Conservation (phyloP, 164 flowering plant species). For the Annona cherimola region DNA sequence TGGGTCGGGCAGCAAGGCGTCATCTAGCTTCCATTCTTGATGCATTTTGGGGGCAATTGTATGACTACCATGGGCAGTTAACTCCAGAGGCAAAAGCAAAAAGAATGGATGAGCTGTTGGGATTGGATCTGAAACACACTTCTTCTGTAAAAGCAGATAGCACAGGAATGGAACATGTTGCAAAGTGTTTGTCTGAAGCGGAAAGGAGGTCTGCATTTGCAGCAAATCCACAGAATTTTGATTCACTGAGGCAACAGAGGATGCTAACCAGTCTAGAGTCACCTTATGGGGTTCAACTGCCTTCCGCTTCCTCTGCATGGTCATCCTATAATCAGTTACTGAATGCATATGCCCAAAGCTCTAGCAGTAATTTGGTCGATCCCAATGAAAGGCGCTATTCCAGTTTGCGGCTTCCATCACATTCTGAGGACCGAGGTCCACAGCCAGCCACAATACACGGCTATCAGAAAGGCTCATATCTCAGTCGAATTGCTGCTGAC, state of each 20-base stretch:
- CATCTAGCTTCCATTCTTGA: conserved; percentile 76
- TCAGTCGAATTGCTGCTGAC: conserved; percentile 41
- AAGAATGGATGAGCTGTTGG: conserved; percentile 53
- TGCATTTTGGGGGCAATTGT: conserved; percentile 95
- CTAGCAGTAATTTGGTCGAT: conserved; percentile 33
- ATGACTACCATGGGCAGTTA: conserved; percentile 78
- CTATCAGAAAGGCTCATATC: conserved; percentile 63
- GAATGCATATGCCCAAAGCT: conserved; percentile 50
- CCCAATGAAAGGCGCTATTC: conserved; percentile 66
- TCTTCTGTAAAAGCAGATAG: conserved; percentile 39
- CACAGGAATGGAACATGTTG: conserved; percentile 30
- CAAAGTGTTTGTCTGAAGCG: conserved; percentile 32
- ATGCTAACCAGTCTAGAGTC: conserved; percentile 37
- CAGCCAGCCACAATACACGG: conserved; percentile 94
- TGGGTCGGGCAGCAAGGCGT: conserved; percentile 93
- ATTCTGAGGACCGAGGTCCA: conserved; percentile 55
- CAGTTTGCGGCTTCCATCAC: conserved; percentile 61
- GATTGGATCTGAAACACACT: conserved; percentile 36
- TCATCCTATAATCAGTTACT: conserved; percentile 37
- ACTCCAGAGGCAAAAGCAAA: conserved; percentile 67
- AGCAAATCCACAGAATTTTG: conserved; percentile 29
- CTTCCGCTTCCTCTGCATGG: conserved; percentile 34
- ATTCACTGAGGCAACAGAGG: conserved; percentile 50
- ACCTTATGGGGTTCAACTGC: conserved; percentile 49
- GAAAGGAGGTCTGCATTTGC: conserved; percentile 41